phyloP scores from a whole-genome alignment of 805 yeast species.

The Starmerella cellae region DNA sequence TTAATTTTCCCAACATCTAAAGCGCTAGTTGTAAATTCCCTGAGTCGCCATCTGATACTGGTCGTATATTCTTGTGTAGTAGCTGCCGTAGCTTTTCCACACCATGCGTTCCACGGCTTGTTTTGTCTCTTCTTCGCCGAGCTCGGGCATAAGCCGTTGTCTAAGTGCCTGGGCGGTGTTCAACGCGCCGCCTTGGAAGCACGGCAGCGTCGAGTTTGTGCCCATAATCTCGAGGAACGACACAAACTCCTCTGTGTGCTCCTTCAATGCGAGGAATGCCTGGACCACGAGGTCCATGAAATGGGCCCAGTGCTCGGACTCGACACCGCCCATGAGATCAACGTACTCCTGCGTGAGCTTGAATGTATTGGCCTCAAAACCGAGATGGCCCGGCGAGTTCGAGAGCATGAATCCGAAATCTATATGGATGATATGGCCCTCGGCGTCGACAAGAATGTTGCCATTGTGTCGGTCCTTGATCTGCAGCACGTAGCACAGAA shows the following conservation, averaged over 20 bases:
- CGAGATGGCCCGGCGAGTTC: constrained; percentile 93
- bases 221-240: constrained; percentile 89
- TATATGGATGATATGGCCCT: constrained; percentile 81
- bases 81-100: constrained; percentile 70
- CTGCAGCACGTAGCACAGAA: constrained; percentile 78
- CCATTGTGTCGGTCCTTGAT: constrained; percentile 98
- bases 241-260: constrained; percentile 58
- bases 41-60: constrained; percentile 91
- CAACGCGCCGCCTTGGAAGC: constrained; percentile 76
- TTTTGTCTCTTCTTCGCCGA: constrained; percentile 60
- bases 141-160: constrained; percentile 69
- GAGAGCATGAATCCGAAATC: constrained; percentile 90
- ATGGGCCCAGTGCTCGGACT: constrained; percentile 43
- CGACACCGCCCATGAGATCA: constrained; percentile 71
- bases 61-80: constrained; percentile 84
- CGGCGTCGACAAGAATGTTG: constrained; percentile 88
- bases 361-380: constrained; percentile 96
- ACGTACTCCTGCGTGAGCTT: constrained; percentile 81
- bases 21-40: constrained; percentile 62
- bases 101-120: constrained; percentile 69
- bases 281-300: constrained; percentile 54
- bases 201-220: constrained; percentile 76
- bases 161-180: constrained; percentile 57
- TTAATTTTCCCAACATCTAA: neutral
- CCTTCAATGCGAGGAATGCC: constrained; percentile 62